phyloP scores from a whole-genome alignment of 2,329 filamentous ascomycete species.

The Tolypocladium ovalisporum region DNA sequence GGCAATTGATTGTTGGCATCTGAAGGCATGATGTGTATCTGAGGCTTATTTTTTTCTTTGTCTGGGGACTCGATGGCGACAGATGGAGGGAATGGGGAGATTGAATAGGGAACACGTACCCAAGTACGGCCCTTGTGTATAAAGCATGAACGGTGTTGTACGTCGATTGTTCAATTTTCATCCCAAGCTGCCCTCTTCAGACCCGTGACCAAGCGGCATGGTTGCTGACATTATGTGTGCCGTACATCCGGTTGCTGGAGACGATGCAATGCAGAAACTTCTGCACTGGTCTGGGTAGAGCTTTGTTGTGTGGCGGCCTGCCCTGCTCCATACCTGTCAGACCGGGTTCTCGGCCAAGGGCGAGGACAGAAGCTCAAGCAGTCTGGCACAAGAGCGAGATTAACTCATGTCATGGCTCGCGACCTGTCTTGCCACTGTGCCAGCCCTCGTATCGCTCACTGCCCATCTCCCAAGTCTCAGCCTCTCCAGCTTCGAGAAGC shows the following conservation, averaged over 20 bases:
- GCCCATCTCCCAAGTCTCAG: not conserved
- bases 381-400: not conserved
- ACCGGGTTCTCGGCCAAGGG: not conserved
- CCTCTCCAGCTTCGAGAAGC: not conserved
- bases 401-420: no score
- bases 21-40: not conserved
- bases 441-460: not conserved
- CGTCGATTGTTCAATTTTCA: not conserved
- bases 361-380: not conserved
- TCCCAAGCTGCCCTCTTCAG: not conserved
- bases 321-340: not conserved
- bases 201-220: not conserved
- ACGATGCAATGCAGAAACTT: not conserved
- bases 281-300: no score
- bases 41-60: not conserved
- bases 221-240: slow-evolving; percentile 15
- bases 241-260: slow-evolving; percentile 11
- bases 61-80: not conserved
- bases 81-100: not conserved
- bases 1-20: slow-evolving; percentile 13
- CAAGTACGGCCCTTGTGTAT: not conserved
- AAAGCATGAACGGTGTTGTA: not conserved
- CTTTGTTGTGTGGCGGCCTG: not conserved
- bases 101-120: not conserved
- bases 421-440: no score